Base-by-base conservation (phyloP, 2,329 filamentous ascomycete genomes). In the Pseudocercospora cruenta region DNA sequence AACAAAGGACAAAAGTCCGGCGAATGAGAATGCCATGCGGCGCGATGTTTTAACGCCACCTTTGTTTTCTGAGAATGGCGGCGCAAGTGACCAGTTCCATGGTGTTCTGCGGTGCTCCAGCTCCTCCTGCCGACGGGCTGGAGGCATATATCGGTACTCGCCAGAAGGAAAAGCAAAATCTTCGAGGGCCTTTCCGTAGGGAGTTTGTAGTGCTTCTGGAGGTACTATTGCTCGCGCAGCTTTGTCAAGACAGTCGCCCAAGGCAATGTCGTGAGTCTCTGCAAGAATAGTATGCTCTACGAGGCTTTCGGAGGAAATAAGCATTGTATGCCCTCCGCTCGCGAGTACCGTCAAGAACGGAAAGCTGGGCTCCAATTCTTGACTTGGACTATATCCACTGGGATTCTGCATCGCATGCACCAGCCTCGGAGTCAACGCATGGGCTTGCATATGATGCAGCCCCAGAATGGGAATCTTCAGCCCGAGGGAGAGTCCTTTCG, bases 371-470 rank as follows among this genome's bases (percentile, higher is more conserved):
- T 74, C 57, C 1, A 68, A 54, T 2, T 47, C 49, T 54, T 33
- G 12, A 14, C 53, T 21, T 9, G 22, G 31, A 43, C 6, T 8
- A 16, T 16, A 2, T 12, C 10, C 21, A 12, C 14, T 9, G 6
- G 31, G 33, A 21, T 58, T n/a, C 14, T 65, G 31, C 71, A 66
- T 66, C n/a, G 70, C 69, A 22, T 45, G 54, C 9, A 73, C 89
- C 49, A 99, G 85, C 9, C 93, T 86, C 16, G 94, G 91, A 19
- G 95, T 98, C 68, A 99, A 81, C 19, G 95, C 91, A 79, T 99
- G 95, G 10, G 94, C 95, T 78, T 97, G 94, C 95, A 99, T 98
- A 79, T 99, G 95, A 78, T 99, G 91, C 0, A 97, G 91, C 0
- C 89, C 95, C 0, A 98, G 78, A 33, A 98, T 82, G 2, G 94